phyloP scores from a whole-genome alignment of 805 yeast species.

The Yamadazyma endophytica region DNA sequence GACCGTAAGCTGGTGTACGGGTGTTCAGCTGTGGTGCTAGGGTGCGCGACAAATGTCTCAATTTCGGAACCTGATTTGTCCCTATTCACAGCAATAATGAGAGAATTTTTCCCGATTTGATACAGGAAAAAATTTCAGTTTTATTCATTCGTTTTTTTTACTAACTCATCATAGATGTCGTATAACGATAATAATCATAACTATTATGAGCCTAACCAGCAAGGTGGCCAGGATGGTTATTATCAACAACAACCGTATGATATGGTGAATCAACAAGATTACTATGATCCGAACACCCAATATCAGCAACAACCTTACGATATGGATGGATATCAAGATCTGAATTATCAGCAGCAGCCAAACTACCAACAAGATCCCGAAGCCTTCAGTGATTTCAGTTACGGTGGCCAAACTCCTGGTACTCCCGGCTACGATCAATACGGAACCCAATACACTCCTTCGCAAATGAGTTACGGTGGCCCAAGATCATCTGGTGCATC shows the following conservation, averaged over 20 bases:
- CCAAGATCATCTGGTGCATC: constrained; percentile 84
- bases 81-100: too few relatives aligned
- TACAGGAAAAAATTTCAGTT: too few relatives aligned
- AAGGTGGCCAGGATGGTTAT: constrained; percentile 25
- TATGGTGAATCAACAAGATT: constrained; percentile 34
- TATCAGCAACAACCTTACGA: constrained; percentile 47
- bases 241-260: constrained; percentile 29
- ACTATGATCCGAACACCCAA: constrained; percentile 44
- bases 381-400: constrained; percentile 64
- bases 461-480: constrained; percentile 83
- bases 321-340: constrained; percentile 45
- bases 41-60: too few relatives aligned
- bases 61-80: too few relatives aligned
- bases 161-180: constrained; percentile 42
- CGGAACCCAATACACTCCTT: constrained; percentile 74
- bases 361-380: constrained; percentile 50
- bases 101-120: too few relatives aligned
- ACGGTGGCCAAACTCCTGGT: constrained; percentile 50
- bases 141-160: too few relatives aligned
- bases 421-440: constrained; percentile 66
- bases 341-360: constrained; percentile 38
- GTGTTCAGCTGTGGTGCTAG: too few relatives aligned
- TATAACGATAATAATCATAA: constrained; percentile 51
- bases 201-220: constrained; percentile 44
- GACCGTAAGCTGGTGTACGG: too few relatives aligned